Percentiles rank a stretch among this genome's conserved stretches.
phyloP scores from a whole-genome alignment of 2,329 filamentous ascomycete species.

The Emydomyces testavorans region DNA sequence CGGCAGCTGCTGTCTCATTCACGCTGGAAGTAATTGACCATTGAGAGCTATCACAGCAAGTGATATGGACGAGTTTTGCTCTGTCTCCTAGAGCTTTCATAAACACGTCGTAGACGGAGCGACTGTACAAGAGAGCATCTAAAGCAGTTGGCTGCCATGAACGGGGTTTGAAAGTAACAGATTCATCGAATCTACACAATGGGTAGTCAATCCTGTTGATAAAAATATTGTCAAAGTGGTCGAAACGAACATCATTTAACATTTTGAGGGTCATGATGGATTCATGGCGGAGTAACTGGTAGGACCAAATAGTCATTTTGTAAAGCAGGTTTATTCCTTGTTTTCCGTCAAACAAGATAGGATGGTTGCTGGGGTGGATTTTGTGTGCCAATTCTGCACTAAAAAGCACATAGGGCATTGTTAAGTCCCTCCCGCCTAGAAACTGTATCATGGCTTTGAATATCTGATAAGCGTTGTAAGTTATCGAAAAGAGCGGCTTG shows the following conservation, averaged over 20 bases:
- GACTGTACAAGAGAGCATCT: slow-evolving; percentile 20
- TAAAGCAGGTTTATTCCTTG: slow-evolving; percentile 71
- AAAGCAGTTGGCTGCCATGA: slow-evolving; percentile 23
- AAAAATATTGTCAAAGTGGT: slow-evolving; percentile 79
- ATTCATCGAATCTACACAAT: slow-evolving; percentile 45
- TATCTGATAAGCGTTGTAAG: slow-evolving; percentile 80
- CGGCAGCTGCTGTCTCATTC: slow-evolving; percentile 21
- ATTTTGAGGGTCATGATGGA: slow-evolving; percentile 63
- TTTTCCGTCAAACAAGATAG: slow-evolving; percentile 66
- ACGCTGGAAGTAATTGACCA: slow-evolving; percentile 41
- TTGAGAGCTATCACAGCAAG: slow-evolving; percentile 28
- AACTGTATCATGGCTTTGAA: slow-evolving; percentile 94
- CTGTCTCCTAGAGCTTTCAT: slow-evolving; percentile 64
- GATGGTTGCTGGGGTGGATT: slow-evolving; percentile 38
- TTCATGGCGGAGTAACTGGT: slow-evolving; percentile 58
- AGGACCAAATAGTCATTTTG: slow-evolving; percentile 85
- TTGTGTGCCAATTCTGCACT: slow-evolving; percentile 20
- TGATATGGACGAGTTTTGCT: slow-evolving; percentile 54
- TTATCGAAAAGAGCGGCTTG: slow-evolving; percentile 59
- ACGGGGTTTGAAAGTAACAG: slow-evolving; percentile 31
- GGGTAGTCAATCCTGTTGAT: slow-evolving; percentile 49
- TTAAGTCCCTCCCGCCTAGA: slow-evolving; percentile 62
- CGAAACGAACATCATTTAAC: slow-evolving; percentile 59
- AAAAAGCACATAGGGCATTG: slow-evolving; percentile 48
- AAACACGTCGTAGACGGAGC: slow-evolving; percentile 50